Evolutionary conservation across 2,329 filamentous ascomycete species (phyloP).

Genomic region (Pyricularia sp.): DNA sequence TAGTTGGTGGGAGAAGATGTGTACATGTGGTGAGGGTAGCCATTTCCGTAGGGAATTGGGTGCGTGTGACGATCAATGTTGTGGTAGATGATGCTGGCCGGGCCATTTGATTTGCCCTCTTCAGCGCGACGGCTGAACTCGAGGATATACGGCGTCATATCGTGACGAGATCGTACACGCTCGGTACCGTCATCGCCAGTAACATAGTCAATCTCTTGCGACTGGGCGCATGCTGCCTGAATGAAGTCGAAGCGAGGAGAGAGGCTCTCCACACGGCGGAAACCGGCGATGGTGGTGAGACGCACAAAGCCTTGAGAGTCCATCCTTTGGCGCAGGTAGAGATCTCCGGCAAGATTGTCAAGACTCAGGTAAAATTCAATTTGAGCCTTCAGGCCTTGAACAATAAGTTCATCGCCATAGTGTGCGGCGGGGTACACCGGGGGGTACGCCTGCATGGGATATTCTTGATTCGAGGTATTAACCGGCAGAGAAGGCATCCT

Average conservation of each 20-base stretch:
- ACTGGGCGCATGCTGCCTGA: constrained; percentile 65
- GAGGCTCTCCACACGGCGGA: constrained; percentile 72
- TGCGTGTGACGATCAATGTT: constrained; percentile 13
- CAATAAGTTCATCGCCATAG: constrained; percentile 9
- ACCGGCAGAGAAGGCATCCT: constrained; percentile 4
- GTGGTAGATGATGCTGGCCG: constrained; percentile 26
- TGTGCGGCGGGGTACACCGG: constrained; percentile 10
- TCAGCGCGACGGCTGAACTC: constrained; percentile 61
- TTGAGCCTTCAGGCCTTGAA: constrained; percentile 35
- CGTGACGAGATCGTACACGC: constrained; percentile 62
- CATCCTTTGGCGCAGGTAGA: constrained; percentile 84
- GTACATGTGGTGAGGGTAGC: constrained; percentile 12
- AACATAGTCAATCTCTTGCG: constrained; percentile 64
- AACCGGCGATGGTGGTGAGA: constrained; percentile 69
- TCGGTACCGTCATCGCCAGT: constrained; percentile 69
- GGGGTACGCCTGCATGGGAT: constrained; percentile 39
- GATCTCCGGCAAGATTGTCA: constrained; percentile 89
- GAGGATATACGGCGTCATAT: constrained; percentile 75
- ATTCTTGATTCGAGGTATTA: constrained; percentile 25
- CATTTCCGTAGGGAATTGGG: constrained; percentile 16
- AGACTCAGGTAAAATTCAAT: constrained; percentile 96
- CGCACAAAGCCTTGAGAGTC: constrained; percentile 89
- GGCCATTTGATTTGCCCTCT: constrained; percentile 65
- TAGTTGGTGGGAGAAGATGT: constrained; percentile 4
- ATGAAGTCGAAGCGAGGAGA: constrained; percentile 65